Percentiles rank a stretch among this genome's conserved stretches.
phyloP scores from a whole-genome alignment of 2,329 filamentous ascomycete genomes.

The Talaromyces sp. region DNA sequence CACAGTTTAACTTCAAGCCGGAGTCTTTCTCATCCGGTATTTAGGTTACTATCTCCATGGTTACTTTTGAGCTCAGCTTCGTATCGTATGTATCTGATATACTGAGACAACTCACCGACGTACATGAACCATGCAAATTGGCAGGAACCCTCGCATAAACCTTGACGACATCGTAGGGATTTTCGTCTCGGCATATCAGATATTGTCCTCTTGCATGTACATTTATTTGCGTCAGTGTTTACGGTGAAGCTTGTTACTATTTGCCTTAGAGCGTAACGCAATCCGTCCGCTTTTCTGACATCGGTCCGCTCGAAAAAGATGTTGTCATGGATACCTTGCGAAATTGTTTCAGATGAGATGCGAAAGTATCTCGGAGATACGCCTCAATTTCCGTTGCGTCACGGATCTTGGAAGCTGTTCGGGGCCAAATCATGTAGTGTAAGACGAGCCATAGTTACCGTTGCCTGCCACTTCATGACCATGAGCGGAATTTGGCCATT shows the following conservation, averaged over 20 bases:
- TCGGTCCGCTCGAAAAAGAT: not conserved
- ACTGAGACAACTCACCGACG: not conserved
- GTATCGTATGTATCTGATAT: not conserved
- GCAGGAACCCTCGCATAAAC: constrained; percentile 2
- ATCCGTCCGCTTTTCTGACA: not conserved
- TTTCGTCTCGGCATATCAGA: constrained; percentile 3
- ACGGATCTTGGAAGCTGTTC: not conserved
- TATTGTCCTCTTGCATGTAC: constrained; percentile 2
- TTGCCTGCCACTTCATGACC: no score
- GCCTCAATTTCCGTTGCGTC: not conserved
- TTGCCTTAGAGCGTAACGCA: not conserved
- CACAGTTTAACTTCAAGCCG: not conserved
- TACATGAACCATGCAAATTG: not conserved
- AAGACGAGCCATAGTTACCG: not conserved
- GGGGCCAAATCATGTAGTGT: not conserved
- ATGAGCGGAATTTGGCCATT: not conserved
- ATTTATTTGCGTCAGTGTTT: not conserved
- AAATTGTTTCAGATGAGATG: not conserved
- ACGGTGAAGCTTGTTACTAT: not conserved
- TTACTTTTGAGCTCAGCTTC: not conserved
- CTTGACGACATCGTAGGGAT: not conserved
- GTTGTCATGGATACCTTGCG: not conserved
- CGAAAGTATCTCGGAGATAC: not conserved
- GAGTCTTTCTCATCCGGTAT: not conserved
- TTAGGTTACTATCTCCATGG: not conserved